Conservation (phyloP, 352 stramenopile species). For the Phytophthora boehmeriae region DNA sequence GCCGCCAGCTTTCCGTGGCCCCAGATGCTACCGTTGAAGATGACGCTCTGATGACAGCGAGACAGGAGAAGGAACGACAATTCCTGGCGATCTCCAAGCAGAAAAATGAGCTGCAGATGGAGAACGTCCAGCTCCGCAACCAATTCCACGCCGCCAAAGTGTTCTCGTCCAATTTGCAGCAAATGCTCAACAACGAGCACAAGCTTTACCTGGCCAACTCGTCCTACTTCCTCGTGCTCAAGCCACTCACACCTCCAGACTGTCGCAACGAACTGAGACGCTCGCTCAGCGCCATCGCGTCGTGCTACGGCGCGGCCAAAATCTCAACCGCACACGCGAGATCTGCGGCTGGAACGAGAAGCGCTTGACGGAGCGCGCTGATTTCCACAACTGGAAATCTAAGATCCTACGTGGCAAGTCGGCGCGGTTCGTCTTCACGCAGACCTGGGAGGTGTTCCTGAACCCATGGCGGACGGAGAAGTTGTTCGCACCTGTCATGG, state of each 20-base stretch:
- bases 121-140: constrained; percentile 35
- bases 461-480: constrained; percentile 30
- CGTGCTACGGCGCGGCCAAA: constrained; percentile 13
- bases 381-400: constrained; percentile 35
- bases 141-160: constrained; percentile 25
- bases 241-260: constrained; percentile 25
- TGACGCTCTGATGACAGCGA: not conserved
- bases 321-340: constrained; percentile 17
- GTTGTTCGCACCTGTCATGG: constrained; percentile 33
- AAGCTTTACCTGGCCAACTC: constrained; percentile 36
- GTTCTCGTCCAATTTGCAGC: constrained; percentile 18
- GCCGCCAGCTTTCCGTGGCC: not conserved
- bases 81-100: constrained; percentile 21
- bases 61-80: constrained; percentile 14
- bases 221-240: constrained; percentile 37
- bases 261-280: constrained; percentile 23
- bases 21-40: not conserved
- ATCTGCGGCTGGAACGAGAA: constrained; percentile 41
- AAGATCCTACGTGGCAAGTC: constrained; percentile 30
- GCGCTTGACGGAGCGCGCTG: constrained; percentile 18
- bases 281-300: constrained; percentile 18
- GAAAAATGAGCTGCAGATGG: constrained; percentile 26
- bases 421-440: constrained; percentile 23
- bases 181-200: constrained; percentile 39
- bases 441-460: constrained; percentile 36